Evolutionary conservation across 2,329 filamentous ascomycete genomes (phyloP), one percentile per base, ranked within the genome.

Genomic region (Malbranchea zuffiana): DNA sequence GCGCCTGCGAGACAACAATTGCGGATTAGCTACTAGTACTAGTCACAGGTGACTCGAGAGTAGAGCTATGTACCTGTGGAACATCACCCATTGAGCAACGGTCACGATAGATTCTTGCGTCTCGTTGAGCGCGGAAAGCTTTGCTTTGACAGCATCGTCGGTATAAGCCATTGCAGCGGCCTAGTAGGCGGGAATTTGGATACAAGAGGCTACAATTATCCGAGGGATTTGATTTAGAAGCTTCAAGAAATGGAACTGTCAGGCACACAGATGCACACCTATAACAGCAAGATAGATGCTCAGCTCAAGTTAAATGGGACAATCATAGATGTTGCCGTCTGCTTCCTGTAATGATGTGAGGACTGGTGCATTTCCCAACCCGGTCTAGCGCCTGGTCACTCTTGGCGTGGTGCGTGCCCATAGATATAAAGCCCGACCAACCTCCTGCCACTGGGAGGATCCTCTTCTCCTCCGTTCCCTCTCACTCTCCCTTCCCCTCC

Each of bases 61-160:
- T 24, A 32, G 29, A 37, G 39, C 31, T 27, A 40, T 47, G 48
- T 77, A 93, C 86, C 86, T 81, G 65, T 98, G 88, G 59, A 98
- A 98, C 81, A 98, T 92, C 44, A 98, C 90, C 92, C 92, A 98
- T 77, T 96, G 88, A 40, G 90, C 86, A 44, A 93, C 87, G 23
- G 84, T 88, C 43, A 93, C 77, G 54, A 98, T 96, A 63, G 86
- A 92, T 58, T 98, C 90, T 59, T 98, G 88, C 7, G 86, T 93
- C 64, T 98, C 92, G 62, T 94, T 95, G 44, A 98, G 74, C 27
- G 86, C 84, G 20, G 87, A 92, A 37, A 98, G 79, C 67, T 95
- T 95, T 37, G 88, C 85, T 59, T 87, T 77, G 39, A 98, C 86
- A 31, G 86, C 83, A 66, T 98, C 90, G 62, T 96, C 87, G 48